phyloP scores from a whole-genome alignment of 176 grass and related monocot genomes.

The Aegilops speltoides region DNA sequence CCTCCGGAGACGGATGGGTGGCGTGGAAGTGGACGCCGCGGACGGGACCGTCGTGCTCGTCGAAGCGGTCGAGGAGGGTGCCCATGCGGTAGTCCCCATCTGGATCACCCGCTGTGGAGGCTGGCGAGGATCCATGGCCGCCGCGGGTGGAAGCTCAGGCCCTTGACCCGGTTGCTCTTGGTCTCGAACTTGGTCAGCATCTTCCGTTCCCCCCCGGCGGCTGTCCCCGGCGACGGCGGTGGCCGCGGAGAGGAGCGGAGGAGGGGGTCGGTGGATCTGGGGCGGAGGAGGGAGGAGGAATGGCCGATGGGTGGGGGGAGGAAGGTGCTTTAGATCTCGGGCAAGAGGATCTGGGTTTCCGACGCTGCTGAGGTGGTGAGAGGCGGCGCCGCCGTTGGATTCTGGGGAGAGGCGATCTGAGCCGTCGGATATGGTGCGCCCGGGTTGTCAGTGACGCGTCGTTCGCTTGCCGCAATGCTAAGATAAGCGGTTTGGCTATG shows the following conservation, averaged over 20 bases:
- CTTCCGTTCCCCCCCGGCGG: not conserved
- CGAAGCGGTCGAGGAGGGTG: slow-evolving; percentile 97
- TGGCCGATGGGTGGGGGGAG: not conserved
- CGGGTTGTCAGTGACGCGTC: not conserved
- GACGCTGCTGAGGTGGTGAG: not conserved
- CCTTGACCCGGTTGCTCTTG: slow-evolving; percentile 99
- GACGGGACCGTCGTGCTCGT: slow-evolving; percentile 96
- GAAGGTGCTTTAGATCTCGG: slow-evolving; percentile 25
- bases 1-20: slow-evolving; percentile 98
- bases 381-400: not conserved
- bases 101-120: slow-evolving; percentile 99
- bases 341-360: slow-evolving; percentile 12
- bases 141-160: slow-evolving; percentile 90
- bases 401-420: not conserved
- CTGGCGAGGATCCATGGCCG: slow-evolving; percentile 97
- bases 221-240: slow-evolving; percentile 18
- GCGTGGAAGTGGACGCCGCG: slow-evolving; percentile 98
- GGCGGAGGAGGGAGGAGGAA: not conserved
- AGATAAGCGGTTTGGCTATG: not conserved
- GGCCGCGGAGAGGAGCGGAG: slow-evolving; percentile 12
- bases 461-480: not conserved
- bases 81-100: slow-evolving; percentile 99
- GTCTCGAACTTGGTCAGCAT: slow-evolving; percentile 99
- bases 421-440: not conserved
- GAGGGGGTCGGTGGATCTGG: slow-evolving; percentile 39